These are phyloP conservation scores for Epichloe sylvatica DNA, from an alignment of 2,329 filamentous ascomycete species.

Conservation along the genomic window DNA sequence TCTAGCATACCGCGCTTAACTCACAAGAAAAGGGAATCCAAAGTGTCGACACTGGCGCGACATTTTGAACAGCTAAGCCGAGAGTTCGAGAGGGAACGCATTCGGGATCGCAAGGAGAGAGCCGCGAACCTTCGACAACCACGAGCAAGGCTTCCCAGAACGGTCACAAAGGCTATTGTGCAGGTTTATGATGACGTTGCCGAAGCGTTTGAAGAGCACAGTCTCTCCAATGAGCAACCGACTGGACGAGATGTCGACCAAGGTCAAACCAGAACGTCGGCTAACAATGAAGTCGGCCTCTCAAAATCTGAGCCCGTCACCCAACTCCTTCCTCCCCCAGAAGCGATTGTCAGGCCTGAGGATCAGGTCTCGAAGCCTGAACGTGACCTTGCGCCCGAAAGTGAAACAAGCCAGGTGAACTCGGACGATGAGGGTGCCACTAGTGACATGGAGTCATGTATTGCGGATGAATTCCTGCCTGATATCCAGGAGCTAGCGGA, in stretches of 20 bases:
- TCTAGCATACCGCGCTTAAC: slow-evolving; percentile 86
- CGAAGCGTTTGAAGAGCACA: slow-evolving; percentile 76
- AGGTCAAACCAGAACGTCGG: slow-evolving; percentile 8
- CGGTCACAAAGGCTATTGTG: slow-evolving; percentile 88
- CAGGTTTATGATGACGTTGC: slow-evolving; percentile 91
- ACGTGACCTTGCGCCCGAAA: slow-evolving; percentile 15
- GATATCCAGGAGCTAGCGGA: slow-evolving; percentile 49
- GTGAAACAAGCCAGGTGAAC: slow-evolving; percentile 36
- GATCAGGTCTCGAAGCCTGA: slow-evolving; percentile 15
- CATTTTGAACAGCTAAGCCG: slow-evolving; percentile 95
- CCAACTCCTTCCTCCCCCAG: slow-evolving; percentile 12
- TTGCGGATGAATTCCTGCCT: slow-evolving; percentile 54
- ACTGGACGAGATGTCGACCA: slow-evolving; percentile 9
- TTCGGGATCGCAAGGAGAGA: slow-evolving; percentile 69
- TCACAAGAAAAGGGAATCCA: slow-evolving; percentile 57
- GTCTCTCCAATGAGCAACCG: slow-evolving; percentile 38
- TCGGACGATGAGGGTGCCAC: slow-evolving; percentile 53
- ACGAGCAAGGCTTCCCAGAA: slow-evolving; percentile 68
- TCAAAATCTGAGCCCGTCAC: slow-evolving; percentile 11
- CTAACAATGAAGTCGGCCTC: slow-evolving; percentile 9
- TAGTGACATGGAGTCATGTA: slow-evolving; percentile 60
- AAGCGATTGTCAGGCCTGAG: slow-evolving; percentile 11
- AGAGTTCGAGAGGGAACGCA: slow-evolving; percentile 89
- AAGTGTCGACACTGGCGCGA: slow-evolving; percentile 81
- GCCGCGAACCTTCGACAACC: slow-evolving; percentile 62